A percentile compares a stretch with the other conserved stretches of the same genome.
These are phyloP conservation scores for Blakeslea trispora DNA, from an alignment of 371 early-diverging fungal species.

Conservation along the genomic window DNA sequence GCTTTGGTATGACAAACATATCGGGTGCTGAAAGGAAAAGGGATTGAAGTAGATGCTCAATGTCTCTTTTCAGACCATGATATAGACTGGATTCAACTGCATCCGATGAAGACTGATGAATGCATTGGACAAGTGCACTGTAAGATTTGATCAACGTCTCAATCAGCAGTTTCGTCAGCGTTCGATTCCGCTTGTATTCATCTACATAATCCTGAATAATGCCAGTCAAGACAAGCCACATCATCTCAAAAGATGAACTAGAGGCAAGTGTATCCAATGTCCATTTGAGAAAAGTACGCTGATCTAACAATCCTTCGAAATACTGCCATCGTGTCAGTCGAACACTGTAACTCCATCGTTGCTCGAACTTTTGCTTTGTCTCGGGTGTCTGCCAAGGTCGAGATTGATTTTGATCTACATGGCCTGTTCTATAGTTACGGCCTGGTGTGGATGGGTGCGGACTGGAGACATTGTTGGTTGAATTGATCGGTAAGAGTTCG, in stretches of 20 bases:
- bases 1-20: constrained; percentile 65
- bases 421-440: constrained; percentile 26
- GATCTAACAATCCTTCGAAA: constrained; percentile 72
- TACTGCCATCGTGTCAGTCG: constrained; percentile 72
- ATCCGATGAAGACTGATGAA: constrained; percentile 1
- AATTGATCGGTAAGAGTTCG: constrained; percentile 44
- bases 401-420: constrained; percentile 32
- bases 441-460: constrained; percentile 29
- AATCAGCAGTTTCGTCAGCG: constrained; percentile 67
- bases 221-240: constrained; percentile 65
- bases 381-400: constrained; percentile 57
- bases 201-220: constrained; percentile 65
- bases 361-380: constrained; percentile 55
- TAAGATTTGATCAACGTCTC: constrained; percentile 58
- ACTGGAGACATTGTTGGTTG: constrained; percentile 17
- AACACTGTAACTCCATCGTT: constrained; percentile 65
- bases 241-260: constrained; percentile 56
- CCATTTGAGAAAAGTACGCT: constrained; percentile 65
- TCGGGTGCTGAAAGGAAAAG: constrained; percentile 66
- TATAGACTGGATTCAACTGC: constrained; percentile 32
- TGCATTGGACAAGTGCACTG: constrained; percentile 47
- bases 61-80: constrained; percentile 50
- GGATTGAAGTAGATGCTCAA: constrained; percentile 59
- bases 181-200: constrained; percentile 69
- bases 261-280: constrained; percentile 58